Evolutionary conservation across 1,284 basidiomycete species (phyloP).

Genomic region (Pisolithus thermaeus): DNA sequence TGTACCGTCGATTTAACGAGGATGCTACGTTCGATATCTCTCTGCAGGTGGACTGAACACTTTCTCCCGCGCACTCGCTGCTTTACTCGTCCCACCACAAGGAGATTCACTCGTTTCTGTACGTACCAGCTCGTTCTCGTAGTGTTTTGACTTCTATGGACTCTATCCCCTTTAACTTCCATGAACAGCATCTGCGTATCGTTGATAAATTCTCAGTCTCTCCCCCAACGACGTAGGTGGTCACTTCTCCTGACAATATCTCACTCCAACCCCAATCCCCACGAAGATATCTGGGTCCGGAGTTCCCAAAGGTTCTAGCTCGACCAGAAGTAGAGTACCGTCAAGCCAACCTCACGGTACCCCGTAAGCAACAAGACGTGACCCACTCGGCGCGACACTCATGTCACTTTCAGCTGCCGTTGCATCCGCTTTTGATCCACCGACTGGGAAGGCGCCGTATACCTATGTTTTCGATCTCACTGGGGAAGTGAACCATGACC

Average conservation of each 20-base stretch:
- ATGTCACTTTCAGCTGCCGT: slow-evolving; percentile 47
- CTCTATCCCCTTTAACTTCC: not conserved
- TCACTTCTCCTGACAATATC: slow-evolving; percentile 6
- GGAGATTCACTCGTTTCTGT: slow-evolving; percentile 71
- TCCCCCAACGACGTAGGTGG: slow-evolving; percentile 78
- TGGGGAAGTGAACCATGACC: slow-evolving; percentile 75
- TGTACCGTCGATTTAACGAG: not conserved
- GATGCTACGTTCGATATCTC: not conserved
- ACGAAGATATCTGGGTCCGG: slow-evolving; percentile 70
- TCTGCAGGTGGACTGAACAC: slow-evolving; percentile 69
- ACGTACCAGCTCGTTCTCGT: slow-evolving; percentile 24
- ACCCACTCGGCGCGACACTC: slow-evolving; percentile 5
- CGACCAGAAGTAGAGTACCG: slow-evolving; percentile 73
- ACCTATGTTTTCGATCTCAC: slow-evolving; percentile 77
- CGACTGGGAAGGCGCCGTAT: slow-evolving; percentile 58
- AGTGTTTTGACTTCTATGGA: slow-evolving; percentile 5
- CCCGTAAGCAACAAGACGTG: slow-evolving; percentile 40
- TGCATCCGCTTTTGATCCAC: slow-evolving; percentile 61
- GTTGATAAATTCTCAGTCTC: slow-evolving; percentile 83
- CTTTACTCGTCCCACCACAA: slow-evolving; percentile 54
- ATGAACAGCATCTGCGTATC: slow-evolving; percentile 59
- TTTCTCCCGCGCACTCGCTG: slow-evolving; percentile 61
- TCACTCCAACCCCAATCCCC: slow-evolving; percentile 7
- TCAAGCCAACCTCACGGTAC: slow-evolving; percentile 74
- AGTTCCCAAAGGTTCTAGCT: slow-evolving; percentile 65